Evolutionary conservation across 1,139 yeast genomes (phyloP).

Genomic region (Keqinozyma sinolaborantium): DNA sequence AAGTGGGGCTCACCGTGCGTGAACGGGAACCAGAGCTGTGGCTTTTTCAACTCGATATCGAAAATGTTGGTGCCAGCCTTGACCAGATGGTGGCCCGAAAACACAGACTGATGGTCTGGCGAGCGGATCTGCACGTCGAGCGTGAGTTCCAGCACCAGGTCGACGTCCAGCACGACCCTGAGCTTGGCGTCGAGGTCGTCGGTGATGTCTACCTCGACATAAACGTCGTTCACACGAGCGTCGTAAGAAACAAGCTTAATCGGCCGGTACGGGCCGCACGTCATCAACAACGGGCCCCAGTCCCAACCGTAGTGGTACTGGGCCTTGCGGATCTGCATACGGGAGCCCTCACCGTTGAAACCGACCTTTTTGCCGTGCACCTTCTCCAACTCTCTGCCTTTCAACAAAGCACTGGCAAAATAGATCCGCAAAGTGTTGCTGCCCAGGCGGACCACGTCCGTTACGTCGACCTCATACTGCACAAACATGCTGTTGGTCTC

Average conservation of each 20-base stretch:
- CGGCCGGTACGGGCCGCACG: constrained; percentile 47
- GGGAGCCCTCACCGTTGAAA: constrained; percentile 38
- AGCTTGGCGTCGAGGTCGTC: constrained; percentile 11
- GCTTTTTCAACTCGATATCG: constrained; percentile 11
- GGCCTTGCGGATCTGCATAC: constrained; percentile 47
- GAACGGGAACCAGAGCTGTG: constrained; percentile 41
- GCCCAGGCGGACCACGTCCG: constrained; percentile 5
- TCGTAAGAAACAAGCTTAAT: constrained; percentile 26
- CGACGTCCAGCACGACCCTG: constrained; percentile 8
- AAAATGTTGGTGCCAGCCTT: constrained; percentile 3
- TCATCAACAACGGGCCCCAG: constrained; percentile 50
- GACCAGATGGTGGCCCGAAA: constrained; percentile 1
- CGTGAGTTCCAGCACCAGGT: not conserved
- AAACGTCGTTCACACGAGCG: constrained; percentile 15
- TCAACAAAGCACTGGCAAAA: constrained; percentile 19
- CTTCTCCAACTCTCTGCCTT: constrained; percentile 18
- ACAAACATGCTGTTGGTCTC: constrained; percentile 38
- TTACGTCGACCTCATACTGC: constrained; percentile 14
- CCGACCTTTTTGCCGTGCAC: constrained; percentile 17
- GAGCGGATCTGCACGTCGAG: constrained; percentile 3
- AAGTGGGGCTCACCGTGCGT: constrained; percentile 34
- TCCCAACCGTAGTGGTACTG: constrained; percentile 60
- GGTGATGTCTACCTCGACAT: constrained; percentile 16
- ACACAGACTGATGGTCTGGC: constrained; percentile 1
- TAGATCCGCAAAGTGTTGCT: constrained; percentile 16